Base-by-base conservation (phyloP, 306 rosid species). In the Glycyrrhiza uralensis region DNA sequence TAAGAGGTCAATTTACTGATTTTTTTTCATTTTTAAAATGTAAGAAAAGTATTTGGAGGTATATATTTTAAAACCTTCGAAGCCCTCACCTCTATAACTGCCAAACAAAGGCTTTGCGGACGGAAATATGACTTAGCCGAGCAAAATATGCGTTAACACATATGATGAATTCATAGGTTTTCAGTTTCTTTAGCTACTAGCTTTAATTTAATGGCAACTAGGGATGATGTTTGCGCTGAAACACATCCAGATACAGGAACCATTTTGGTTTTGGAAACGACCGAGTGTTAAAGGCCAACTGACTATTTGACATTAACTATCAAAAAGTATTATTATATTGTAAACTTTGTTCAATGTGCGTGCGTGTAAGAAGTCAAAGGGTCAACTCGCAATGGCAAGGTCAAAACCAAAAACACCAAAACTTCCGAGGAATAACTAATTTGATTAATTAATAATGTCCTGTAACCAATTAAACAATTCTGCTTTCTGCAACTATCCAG, bases 341-440 rank as follows among this genome's bases (percentile, higher is more conserved):
- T 1, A 14, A 76, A 59, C 65, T 42, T 1, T 19, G 76, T 14
- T 6, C 26, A 14, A 17, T 4, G 22, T 26, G 72, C 79, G 84
- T 68, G 77, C 44, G 17, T 42, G 71, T 35, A 0, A 71, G 4
- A 41, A 75, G 86, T 79, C 79, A 75, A 80, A 49, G 47, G 61
- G 68, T 74, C 65, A 74, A 18, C 75, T 1, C 42, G 13, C 11
- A 74, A 55, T 71, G n/a, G 39, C 32, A 14, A 44, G 51, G 84
- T 83, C 81, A 83, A 79, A 71, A 8, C 33, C 0, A 7, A 36
- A 63, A 36, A 24, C 14, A 30, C 62, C 9, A 33, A 41, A 63
- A 11, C 47, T 2, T 39, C 12, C 11, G 2, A 54, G 23, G 13
- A 62, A 22, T 69, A 44, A 1, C 3, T 51, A 24, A 24, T 58